phyloP scores from a whole-genome alignment of 139 green algal genomes.

The Pedinophyceae sp. region DNA sequence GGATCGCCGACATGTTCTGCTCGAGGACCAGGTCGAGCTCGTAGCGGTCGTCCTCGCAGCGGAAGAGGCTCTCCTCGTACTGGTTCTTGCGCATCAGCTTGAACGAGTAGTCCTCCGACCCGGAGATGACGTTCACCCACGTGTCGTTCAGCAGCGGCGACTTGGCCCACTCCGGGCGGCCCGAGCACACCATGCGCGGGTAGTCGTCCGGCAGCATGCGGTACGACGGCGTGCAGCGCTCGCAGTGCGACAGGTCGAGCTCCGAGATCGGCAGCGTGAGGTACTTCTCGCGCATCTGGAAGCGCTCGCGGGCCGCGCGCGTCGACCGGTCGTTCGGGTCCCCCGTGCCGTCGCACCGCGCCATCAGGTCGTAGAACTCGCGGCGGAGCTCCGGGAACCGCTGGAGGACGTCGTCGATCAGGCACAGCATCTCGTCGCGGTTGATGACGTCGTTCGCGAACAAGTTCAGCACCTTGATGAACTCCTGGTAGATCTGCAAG shows the following conservation, averaged over 20 bases:
- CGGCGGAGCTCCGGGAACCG: no score
- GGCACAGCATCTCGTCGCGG: slow-evolving; percentile 56
- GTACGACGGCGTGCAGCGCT: slow-evolving; percentile 73
- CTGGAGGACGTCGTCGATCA: slow-evolving; percentile 76
- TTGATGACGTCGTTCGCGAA: slow-evolving; percentile 83
- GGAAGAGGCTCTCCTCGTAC: slow-evolving; percentile 83
- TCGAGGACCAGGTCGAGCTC: slow-evolving; percentile 94
- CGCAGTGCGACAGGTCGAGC: slow-evolving; percentile 58
- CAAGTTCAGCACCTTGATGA: slow-evolving; percentile 92
- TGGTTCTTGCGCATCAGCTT: slow-evolving; percentile 97
- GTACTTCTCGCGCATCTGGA: slow-evolving; percentile 49
- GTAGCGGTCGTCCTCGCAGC: slow-evolving; percentile 92
- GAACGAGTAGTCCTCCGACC: slow-evolving; percentile 79
- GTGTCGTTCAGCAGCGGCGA: slow-evolving; percentile 71
- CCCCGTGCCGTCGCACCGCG: slow-evolving; percentile 20
- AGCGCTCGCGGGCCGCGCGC: slow-evolving; percentile 6
- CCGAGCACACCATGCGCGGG: slow-evolving; percentile 36
- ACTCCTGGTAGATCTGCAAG: slow-evolving; percentile 78
- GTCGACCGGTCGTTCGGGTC: slow-evolving; percentile 7
- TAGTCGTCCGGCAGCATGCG: slow-evolving; percentile 72
- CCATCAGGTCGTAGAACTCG: slow-evolving; percentile 81
- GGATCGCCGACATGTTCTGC: slow-evolving; percentile 47
- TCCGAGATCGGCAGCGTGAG: slow-evolving; percentile 77
- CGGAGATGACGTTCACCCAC: slow-evolving; percentile 88
- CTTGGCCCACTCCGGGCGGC: slow-evolving; percentile 20